These are phyloP conservation scores for Panicum miliaceum DNA, from an alignment of 176 grass and related monocot genomes.

Conservation along the genomic window DNA sequence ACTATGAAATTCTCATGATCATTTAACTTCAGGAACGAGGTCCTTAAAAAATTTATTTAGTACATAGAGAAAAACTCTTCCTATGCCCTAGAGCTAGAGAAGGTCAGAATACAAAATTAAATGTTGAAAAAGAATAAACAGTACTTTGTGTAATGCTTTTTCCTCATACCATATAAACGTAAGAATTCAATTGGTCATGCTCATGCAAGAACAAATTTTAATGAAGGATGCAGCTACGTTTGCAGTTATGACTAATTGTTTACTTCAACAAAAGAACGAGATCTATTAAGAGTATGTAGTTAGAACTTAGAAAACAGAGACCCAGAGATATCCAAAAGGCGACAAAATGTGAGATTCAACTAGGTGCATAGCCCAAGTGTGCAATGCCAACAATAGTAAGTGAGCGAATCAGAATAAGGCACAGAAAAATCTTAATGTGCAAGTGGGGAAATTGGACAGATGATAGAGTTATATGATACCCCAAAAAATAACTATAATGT, in stretches of 20 bases:
- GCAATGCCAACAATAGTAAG: background rate
- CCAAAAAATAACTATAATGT: background rate
- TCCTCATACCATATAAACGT: background rate
- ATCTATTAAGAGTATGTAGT: background rate
- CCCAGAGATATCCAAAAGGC: background rate
- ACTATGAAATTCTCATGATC: background rate
- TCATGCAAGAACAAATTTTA: conserved; percentile 1
- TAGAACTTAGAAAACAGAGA: background rate
- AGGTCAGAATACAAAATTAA: background rate
- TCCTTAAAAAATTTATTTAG: background rate
- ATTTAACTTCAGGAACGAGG: background rate
- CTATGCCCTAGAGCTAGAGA: background rate
- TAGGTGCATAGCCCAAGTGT: background rate
- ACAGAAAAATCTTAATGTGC: conserved; percentile 1
- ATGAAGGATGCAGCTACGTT: background rate
- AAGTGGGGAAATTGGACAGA: background rate
- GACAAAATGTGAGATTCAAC: background rate
- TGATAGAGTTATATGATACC: conserved; percentile 1
- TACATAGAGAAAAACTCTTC: background rate
- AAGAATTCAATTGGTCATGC: background rate
- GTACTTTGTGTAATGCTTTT: background rate
- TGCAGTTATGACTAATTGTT: conserved; percentile 11
- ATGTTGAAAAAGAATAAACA: background rate
- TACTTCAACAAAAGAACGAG: background rate
- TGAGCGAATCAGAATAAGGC: background rate